Conservation (phyloP, 176 grass and related monocot genomes). For the Bolboschoenus planiculmis region DNA sequence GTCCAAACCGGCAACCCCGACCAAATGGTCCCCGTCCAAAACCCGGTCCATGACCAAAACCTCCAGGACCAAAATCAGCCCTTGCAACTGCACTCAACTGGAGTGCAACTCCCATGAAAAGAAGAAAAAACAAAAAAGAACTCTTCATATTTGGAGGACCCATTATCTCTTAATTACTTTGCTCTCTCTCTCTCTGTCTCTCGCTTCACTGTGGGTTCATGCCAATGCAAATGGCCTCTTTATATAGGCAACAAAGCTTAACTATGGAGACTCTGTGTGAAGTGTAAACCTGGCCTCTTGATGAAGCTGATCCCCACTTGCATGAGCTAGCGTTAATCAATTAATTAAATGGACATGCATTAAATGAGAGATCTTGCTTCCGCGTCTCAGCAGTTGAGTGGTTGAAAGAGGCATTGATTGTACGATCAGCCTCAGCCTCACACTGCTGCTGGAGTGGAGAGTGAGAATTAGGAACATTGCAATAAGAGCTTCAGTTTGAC, state of each 20-base stretch:
- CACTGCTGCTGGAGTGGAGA: not conserved
- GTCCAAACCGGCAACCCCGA: slow-evolving; percentile 1
- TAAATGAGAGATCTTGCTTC: slow-evolving; percentile 17
- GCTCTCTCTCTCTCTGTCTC: not conserved
- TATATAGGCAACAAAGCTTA: slow-evolving; percentile 2
- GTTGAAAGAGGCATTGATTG: not conserved
- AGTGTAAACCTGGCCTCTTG: too few relatives aligned
- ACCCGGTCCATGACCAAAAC: not conserved
- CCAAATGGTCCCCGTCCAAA: not conserved
- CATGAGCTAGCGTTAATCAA: not conserved
- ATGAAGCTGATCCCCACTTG: not conserved
- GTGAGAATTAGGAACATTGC: not conserved
- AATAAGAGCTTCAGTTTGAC: not conserved
- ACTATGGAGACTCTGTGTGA: not conserved
- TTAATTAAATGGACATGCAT: not conserved
- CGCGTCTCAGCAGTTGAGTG: slow-evolving; percentile 2
- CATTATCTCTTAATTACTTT: not conserved
- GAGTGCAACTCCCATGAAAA: slow-evolving; percentile 3
- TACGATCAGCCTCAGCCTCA: not conserved
- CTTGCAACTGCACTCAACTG: not conserved
- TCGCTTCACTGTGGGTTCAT: not conserved
- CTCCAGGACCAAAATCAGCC: not conserved
- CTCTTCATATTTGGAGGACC: slow-evolving; percentile 2
- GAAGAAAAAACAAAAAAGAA: slow-evolving; percentile 14
- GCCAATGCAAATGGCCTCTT: not conserved